Base-by-base conservation (phyloP, 768 basidiomycete genomes). In the Paxillus rubicundulus region DNA sequence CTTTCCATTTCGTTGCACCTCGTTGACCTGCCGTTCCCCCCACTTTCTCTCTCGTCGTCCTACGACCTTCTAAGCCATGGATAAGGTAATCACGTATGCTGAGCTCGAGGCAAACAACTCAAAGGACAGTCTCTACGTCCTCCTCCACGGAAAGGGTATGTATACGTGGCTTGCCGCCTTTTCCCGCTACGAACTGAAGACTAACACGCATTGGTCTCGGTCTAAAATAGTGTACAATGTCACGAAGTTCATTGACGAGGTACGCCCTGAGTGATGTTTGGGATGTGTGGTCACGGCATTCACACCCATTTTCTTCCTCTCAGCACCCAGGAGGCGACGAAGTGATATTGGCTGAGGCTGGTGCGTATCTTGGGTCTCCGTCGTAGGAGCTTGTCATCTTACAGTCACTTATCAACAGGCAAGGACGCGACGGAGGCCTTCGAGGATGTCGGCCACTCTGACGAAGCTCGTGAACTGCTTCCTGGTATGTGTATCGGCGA, bases 251-350 rank as follows among this genome's bases (percentile, higher is more conserved):
- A 76, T 94, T 63, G 95, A 98, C 74, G 95, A 96, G 84, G 92
- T 91, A 68, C 52, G 74, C 65, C 38, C 32, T 47, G 42, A 21
- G 27, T 52, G 21, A 13, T 37, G 45, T 27, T 12, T 28, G 28
- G 28, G 36, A 48, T 46, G 5, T 51, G n/a, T 45, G 9, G 8
- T 17, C 7, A 10, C 42, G 24, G 28, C 52, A 45, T 51, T 66
- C 10, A 64, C 34, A 13, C 9, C 27, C 39, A 50, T 47, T 44
- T 37, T 56, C 33, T 4, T 49, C 20, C 39, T 17, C 20, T 16
- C 65, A 91, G 95, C 95, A 97, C 67, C 95, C 94, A 20, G 96
- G 96, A 70, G 97, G 97, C 57, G 97, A 98, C 76, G 97, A 99
- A 76, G 96, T 99, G 50, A 82, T 99, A 56, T 72, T 98, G 47